Conservation (phyloP, 306 rosid species). For the Trichosanthes truncata region DNA sequence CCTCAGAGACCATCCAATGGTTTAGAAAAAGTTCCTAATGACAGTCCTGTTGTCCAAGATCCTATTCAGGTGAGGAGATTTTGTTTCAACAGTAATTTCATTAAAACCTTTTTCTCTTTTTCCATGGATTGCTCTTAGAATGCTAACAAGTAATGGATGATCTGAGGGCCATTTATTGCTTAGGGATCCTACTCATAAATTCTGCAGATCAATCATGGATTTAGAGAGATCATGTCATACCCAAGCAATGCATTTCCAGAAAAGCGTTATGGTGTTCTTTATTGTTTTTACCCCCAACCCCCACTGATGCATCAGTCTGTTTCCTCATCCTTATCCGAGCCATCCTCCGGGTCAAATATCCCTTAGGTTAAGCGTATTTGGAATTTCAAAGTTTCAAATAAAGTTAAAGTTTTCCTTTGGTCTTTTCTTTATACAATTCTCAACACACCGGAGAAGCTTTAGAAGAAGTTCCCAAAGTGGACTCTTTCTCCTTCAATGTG, state of each 20-base stretch:
- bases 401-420: neutral
- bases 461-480: neutral
- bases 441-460: neutral
- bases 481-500: neutral
- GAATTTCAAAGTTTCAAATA: neutral
- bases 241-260: neutral
- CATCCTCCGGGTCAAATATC: neutral
- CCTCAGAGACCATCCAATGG: conserved; percentile 32
- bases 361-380: neutral
- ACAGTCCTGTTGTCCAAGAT: conserved; percentile 42
- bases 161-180: neutral
- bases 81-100: neutral
- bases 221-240: neutral
- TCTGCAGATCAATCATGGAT: neutral
- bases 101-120: neutral
- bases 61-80: conserved; percentile 61
- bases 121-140: neutral
- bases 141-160: neutral
- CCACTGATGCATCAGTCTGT: neutral
- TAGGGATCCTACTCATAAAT: neutral
- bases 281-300: neutral
- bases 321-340: neutral
- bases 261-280: neutral
- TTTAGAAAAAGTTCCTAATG: conserved; percentile 27
- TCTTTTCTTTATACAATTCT: neutral